Base-by-base conservation (phyloP, 2,329 filamentous ascomycete genomes). In the Daldinia eschscholtzii region DNA sequence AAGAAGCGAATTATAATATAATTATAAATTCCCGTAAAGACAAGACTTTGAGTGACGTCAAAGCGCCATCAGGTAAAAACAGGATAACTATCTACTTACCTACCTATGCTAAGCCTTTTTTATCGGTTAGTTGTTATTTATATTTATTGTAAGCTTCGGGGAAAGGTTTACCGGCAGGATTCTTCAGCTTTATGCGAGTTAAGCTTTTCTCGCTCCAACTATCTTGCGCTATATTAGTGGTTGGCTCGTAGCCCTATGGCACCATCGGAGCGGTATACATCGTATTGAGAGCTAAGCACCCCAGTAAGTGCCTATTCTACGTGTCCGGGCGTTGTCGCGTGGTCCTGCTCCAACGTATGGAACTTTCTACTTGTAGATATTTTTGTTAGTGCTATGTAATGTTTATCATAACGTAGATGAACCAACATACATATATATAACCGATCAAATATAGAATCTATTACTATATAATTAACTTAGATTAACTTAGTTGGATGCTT, bases 211-310 rank as follows among this genome's bases (percentile, higher is more conserved):
- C 4, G 30, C 20, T 13, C 42, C 42, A 26, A 18, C 10, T 20
- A 44, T 44, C 41, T 23, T 4, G 41, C 18, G 18, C 41, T 6
- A 44, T 44, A 50, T 30, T n/a, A 28, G 23, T n/a, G 12, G 46
- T 30, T 55, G 18, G 48, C 33, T 23, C 44, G 15, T 48, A 48
- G 44, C n/a, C 44, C 23, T 20, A 48, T 48, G 37, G 37, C 37
- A 39, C 37, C 37, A 39, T n/a, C 15, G 7, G 12, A 39, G 6
- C 15, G 37, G 37, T n/a, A 39, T 39, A n/a, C n/a, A n/a, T n/a
- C n/a, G n/a, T n/a, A n/a, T 13, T 39, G 10, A 13, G 37, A 23
- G 15, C 39, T 6, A 7, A 18, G 18, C 15, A 41, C 18, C 39
- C 39, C 15, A n/a, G 39, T 42, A 42, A 3, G 39, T 18, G 18